Conservation (phyloP, 1,284 basidiomycete genomes). For the Pascua sp. region DNA sequence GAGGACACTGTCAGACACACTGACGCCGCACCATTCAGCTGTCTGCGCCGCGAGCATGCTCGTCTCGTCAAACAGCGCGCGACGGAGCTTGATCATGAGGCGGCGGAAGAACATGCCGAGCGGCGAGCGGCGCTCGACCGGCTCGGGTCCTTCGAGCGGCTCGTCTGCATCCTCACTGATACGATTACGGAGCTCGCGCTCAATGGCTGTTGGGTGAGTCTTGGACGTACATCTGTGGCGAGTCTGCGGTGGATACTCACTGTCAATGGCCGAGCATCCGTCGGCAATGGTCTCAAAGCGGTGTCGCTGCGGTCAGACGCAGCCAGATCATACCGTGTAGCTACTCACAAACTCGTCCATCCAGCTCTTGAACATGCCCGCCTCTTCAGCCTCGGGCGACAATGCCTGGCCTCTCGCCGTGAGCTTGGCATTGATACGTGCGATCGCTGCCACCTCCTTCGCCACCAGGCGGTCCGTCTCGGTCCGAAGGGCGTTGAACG, state of each 20-base stretch:
- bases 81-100: conserved; percentile 32
- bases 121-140: conserved; percentile 33
- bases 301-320: conserved; percentile 11
- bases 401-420: conserved; percentile 26
- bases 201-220: conserved; percentile 20
- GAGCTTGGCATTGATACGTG: conserved; percentile 19
- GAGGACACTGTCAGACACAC: not conserved
- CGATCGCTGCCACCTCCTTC: conserved; percentile 18
- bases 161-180: conserved; percentile 37
- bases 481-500: conserved; percentile 20
- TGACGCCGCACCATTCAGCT: conserved; percentile 34
- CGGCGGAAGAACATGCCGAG: conserved; percentile 41
- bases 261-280: conserved; percentile 33
- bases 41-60: conserved; percentile 29
- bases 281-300: conserved; percentile 27
- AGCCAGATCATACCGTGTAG: not conserved
- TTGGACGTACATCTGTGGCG: not conserved
- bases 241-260: conserved; percentile 13
- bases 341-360: conserved; percentile 29
- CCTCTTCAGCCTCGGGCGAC: conserved; percentile 11
- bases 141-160: conserved; percentile 9
- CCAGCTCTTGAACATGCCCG: conserved; percentile 28
- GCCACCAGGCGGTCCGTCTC: conserved; percentile 31
- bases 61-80: conserved; percentile 42
- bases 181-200: conserved; percentile 32